Conservation (phyloP, 2,329 filamentous ascomycete species). For the Neofusicoccum cordaticola region DNA sequence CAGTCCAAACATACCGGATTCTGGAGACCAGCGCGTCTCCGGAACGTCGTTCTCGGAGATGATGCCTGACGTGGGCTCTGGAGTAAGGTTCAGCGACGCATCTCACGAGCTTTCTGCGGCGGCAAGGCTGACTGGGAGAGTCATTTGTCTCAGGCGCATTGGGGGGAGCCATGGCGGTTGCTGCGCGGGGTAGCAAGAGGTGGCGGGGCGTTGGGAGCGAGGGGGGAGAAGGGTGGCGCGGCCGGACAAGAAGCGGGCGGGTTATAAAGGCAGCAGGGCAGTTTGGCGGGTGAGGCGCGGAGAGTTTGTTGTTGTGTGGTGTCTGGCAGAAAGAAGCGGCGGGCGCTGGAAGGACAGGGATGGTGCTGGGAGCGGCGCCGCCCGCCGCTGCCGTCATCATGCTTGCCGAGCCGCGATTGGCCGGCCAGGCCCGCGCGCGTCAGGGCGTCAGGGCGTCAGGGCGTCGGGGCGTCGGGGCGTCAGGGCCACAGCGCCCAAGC, state of each 20-base stretch:
- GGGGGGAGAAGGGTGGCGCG: neutral
- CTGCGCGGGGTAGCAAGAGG: neutral
- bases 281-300: neutral
- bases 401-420: neutral
- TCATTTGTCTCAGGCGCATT: conserved; percentile 43
- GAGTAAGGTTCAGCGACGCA: neutral
- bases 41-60: conserved; percentile 28
- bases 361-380: neutral
- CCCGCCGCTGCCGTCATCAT: neutral
- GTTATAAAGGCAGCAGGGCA: neutral
- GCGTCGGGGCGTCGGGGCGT: too few species aligned
- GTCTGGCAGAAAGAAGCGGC: neutral
- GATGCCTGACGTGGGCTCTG: conserved; percentile 36
- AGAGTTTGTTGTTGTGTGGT: neutral
- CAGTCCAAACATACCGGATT: conserved; percentile 42
- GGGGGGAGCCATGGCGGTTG: conserved; percentile 9
- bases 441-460: too few species aligned
- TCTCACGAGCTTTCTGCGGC: neutral
- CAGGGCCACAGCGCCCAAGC: neutral
- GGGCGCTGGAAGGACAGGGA: neutral
- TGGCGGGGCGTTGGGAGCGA: neutral
- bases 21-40: conserved; percentile 39
- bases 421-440: neutral
- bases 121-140: conserved; percentile 30
- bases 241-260: neutral